A percentile compares a stretch with the other conserved stretches of the same genome.
Conservation (phyloP, 306 rosid genomes). For the Purshia tridentata region DNA sequence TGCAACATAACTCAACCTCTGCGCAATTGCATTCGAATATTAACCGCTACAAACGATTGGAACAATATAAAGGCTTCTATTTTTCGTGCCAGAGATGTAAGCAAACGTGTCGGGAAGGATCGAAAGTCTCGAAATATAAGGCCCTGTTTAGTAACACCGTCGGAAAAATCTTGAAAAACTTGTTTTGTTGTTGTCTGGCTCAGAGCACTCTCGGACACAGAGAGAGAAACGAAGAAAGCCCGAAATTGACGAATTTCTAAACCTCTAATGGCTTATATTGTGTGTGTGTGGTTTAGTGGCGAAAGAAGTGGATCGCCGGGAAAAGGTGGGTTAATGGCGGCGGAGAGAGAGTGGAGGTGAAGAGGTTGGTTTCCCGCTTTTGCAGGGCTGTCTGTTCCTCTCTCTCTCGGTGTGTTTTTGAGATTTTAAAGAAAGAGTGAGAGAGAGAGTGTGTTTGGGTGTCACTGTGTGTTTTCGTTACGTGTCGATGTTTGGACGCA, state of each 20-base stretch:
- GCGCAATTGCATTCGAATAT: background rate
- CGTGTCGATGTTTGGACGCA: conserved; percentile 55
- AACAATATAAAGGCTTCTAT: background rate
- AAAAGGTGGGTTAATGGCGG: conserved; percentile 19
- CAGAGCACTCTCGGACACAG: too few relatives aligned
- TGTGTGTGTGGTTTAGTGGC: conserved; percentile 12
- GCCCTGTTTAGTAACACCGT: too few relatives aligned
- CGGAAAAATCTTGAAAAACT: background rate
- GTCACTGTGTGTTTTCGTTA: conserved; percentile 34
- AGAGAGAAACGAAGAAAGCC: conserved; percentile 12
- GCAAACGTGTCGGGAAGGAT: too few relatives aligned
- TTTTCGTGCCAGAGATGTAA: background rate
- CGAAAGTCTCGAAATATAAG: background rate
- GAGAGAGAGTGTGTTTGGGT: conserved; percentile 34
- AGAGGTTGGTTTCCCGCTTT: conserved; percentile 37
- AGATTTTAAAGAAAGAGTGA: conserved; percentile 28
- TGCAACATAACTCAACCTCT: background rate
- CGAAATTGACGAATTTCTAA: conserved; percentile 6
- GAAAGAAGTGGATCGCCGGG: conserved; percentile 44
- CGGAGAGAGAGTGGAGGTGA: conserved; percentile 12
- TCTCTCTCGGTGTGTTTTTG: conserved; percentile 8
- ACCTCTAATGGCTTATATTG: background rate
- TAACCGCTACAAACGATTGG: background rate
- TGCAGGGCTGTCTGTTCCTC: background rate
- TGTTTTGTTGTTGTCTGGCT: too few relatives aligned